Evolutionary conservation across 2,329 filamentous ascomycete genomes (phyloP).

Genomic region (Aspergillus quadricinctus): DNA sequence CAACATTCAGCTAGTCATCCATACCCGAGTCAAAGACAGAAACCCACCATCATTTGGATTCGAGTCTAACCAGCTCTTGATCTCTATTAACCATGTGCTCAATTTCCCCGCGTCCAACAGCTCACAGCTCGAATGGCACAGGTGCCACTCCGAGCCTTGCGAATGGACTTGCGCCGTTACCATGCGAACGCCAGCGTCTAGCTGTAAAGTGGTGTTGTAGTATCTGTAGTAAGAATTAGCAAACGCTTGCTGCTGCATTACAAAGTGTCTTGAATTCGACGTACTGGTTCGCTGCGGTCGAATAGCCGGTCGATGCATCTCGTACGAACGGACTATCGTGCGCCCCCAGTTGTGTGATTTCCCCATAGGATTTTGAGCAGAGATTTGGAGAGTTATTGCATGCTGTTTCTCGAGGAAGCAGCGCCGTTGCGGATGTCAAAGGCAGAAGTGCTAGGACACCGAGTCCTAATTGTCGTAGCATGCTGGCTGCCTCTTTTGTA

Average conservation of each 20-base stretch:
- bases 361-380: conserved; percentile 67
- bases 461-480: conserved; percentile 28
- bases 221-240: conserved; percentile 25
- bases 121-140: conserved; percentile 67
- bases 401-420: conserved; percentile 40
- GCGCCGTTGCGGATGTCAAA: conserved; percentile 22
- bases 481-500: conserved; percentile 10
- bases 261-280: conserved; percentile 8
- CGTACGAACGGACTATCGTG: conserved; percentile 71
- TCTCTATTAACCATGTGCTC: conserved; percentile 57
- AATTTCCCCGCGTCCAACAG: conserved; percentile 67
- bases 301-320: conserved; percentile 58
- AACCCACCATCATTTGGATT: conserved; percentile 59
- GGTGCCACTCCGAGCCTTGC: conserved; percentile 53
- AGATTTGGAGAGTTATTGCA: conserved; percentile 80
- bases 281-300: conserved; percentile 66
- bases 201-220: conserved; percentile 66
- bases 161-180: conserved; percentile 70
- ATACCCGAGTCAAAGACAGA: background rate
- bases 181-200: conserved; percentile 66
- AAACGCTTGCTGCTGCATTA: background rate
- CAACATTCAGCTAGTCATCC: background rate
- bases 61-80: conserved; percentile 65
- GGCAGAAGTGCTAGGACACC: conserved; percentile 27
- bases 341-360: conserved; percentile 72